Conservation (phyloP, 306 rosid genomes). For the Acmispon strigosus region DNA sequence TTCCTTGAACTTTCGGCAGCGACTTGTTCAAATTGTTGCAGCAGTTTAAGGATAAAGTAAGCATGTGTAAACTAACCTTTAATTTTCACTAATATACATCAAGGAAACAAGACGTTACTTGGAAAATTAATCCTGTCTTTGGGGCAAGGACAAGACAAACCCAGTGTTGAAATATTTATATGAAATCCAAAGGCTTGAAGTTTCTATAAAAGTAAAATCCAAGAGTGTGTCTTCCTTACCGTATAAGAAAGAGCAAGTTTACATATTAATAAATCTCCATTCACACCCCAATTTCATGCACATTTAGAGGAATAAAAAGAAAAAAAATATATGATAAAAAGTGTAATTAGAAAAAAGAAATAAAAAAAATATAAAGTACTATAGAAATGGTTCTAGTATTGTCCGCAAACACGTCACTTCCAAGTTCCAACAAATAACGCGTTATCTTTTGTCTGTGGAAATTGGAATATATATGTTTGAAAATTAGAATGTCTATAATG, state of each 20-base stretch:
- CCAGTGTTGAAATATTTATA: not conserved
- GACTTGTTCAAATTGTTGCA: constrained; percentile 25
- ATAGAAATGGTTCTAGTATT: not conserved
- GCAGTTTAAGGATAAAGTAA: constrained; percentile 28
- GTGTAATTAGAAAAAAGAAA: too few species aligned
- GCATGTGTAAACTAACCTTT: not conserved
- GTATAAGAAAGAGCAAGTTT: constrained; percentile 12
- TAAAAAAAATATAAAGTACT: too few species aligned
- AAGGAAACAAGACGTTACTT: constrained; percentile 4
- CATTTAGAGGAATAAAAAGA: too few species aligned
- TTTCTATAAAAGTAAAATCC: not conserved
- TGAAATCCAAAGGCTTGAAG: not conserved
- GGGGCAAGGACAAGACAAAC: constrained; percentile 13
- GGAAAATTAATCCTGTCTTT: not conserved
- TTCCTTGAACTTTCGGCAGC: constrained; percentile 30
- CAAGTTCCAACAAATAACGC: constrained; percentile 16
- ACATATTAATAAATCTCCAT: too few species aligned
- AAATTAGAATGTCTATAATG: constrained; percentile 10
- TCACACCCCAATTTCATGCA: too few species aligned
- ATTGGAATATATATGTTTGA: not conserved
- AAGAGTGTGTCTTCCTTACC: constrained; percentile 3
- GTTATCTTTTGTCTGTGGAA: constrained; percentile 1
- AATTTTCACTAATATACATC: not conserved
- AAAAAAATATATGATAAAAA: too few species aligned
- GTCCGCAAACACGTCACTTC: not conserved